Conservation (phyloP, 202 grass and related monocot genomes). For the Carex sylvatica region DNA sequence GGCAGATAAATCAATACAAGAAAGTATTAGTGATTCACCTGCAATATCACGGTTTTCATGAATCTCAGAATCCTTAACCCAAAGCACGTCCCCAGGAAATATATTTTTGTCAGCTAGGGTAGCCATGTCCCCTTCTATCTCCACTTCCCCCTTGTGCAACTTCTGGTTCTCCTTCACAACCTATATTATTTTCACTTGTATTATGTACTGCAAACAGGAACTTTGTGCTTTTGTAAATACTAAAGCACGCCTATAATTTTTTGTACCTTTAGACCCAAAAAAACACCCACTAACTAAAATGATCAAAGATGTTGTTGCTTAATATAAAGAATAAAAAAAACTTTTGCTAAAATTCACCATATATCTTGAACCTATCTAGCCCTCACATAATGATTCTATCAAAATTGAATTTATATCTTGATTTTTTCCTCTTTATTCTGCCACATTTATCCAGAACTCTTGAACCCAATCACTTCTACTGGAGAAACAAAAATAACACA, state of each 20-base stretch:
- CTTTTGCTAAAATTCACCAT: background rate
- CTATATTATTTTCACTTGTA: slow-evolving; percentile 35
- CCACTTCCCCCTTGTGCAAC: slow-evolving; percentile 77
- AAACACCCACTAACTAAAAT: background rate
- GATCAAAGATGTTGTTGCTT: background rate
- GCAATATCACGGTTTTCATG: slow-evolving; percentile 96
- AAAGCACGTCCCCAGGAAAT: slow-evolving; percentile 95
- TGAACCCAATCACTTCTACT: background rate
- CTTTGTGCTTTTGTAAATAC: too few species aligned
- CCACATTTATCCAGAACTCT: background rate
- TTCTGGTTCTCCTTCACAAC: slow-evolving; percentile 99
- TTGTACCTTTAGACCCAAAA: background rate
- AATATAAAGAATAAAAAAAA: background rate
- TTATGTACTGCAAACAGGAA: background rate
- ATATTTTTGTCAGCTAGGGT: slow-evolving; percentile 85
- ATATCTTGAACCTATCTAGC: slow-evolving; percentile 6
- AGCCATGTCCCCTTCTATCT: slow-evolving; percentile 82
- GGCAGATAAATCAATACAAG: background rate
- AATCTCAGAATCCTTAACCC: slow-evolving; percentile 86
- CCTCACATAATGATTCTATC: background rate
- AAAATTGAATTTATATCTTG: background rate
- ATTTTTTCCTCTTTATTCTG: background rate
- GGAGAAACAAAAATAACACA: background rate
- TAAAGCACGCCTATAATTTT: background rate
- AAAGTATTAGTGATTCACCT: slow-evolving; percentile 43